These are phyloP conservation scores for Yamadazyma sp. DNA, from an alignment of 1,139 yeast genomes.

Conservation along the genomic window DNA sequence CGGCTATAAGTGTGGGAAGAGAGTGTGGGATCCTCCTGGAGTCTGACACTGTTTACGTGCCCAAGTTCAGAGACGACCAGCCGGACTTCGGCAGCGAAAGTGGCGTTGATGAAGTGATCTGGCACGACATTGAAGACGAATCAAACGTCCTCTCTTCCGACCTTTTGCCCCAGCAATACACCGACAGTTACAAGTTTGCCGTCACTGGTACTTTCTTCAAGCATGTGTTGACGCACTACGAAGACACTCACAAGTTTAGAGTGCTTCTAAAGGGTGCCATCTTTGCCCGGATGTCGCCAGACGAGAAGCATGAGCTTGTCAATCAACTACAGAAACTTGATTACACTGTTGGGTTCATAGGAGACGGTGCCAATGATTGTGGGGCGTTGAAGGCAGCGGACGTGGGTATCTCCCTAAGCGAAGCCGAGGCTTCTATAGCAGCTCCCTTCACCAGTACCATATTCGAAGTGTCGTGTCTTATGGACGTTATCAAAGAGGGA, in stretches of 20 bases:
- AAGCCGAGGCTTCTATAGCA: conserved; percentile 98
- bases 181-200: conserved; percentile 63
- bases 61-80: conserved; percentile 48
- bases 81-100: conserved; percentile 17
- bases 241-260: conserved; percentile 40
- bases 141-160: conserved; percentile 59
- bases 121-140: conserved; percentile 68
- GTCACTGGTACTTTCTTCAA: conserved; percentile 92
- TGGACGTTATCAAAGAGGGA: conserved; percentile 90
- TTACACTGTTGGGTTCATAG: conserved; percentile 95
- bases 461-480: conserved; percentile 89
- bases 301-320: conserved; percentile 93
- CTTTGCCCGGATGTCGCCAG: conserved; percentile 98
- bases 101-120: conserved; percentile 38
- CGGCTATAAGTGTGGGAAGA: conserved; percentile 90
- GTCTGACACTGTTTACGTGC: conserved; percentile 59
- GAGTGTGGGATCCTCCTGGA: conserved; percentile 70
- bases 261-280: conserved; percentile 74
- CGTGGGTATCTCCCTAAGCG: conserved; percentile 92
- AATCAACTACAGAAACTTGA: conserved; percentile 81
- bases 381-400: conserved; percentile 98
- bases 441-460: conserved; percentile 93
- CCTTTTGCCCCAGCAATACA: conserved; percentile 47
- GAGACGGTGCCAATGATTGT: conserved; percentile 97
- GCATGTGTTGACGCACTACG: conserved; percentile 59